Conservation (phyloP, 139 green algal genomes). For the Picochlorum sp. region DNA sequence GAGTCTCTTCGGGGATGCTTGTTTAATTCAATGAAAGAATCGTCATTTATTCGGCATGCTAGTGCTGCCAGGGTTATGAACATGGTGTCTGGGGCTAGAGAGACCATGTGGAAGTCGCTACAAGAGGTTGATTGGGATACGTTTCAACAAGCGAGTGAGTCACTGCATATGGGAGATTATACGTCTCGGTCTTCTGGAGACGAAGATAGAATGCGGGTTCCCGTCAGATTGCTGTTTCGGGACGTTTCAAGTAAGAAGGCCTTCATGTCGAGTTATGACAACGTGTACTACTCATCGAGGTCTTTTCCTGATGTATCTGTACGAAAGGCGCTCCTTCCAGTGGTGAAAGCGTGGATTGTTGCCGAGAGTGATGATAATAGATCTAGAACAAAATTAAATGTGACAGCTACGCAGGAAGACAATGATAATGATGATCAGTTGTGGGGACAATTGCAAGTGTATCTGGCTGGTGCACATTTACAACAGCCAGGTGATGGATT, state of each 20-base stretch:
- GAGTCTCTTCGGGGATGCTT: conserved; percentile 17
- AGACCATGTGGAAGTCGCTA: conserved; percentile 24
- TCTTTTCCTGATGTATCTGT: background rate
- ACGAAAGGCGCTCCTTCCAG: background rate
- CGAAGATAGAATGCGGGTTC: background rate
- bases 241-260: background rate
- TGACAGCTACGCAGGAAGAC: too few species aligned
- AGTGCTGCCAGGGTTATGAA: conserved; percentile 38
- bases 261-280: background rate
- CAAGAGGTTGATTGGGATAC: background rate
- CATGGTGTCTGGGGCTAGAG: conserved; percentile 26
- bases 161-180: background rate
- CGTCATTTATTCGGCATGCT: conserved; percentile 30
- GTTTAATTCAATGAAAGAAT: conserved; percentile 52
- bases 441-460: background rate
- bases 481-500: background rate
- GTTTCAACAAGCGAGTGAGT: background rate
- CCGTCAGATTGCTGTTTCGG: background rate
- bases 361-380: background rate
- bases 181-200: background rate
- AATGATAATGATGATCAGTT: too few species aligned
- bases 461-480: conserved; percentile 5
- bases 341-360: background rate
- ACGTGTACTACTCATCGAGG: background rate
- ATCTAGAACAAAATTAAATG: too few species aligned